A percentile compares a stretch with the other conserved stretches of the same genome.
These are phyloP conservation scores for Rutstroemia sp. DNA, from an alignment of 2,329 filamentous ascomycete genomes.

Conservation along the genomic window DNA sequence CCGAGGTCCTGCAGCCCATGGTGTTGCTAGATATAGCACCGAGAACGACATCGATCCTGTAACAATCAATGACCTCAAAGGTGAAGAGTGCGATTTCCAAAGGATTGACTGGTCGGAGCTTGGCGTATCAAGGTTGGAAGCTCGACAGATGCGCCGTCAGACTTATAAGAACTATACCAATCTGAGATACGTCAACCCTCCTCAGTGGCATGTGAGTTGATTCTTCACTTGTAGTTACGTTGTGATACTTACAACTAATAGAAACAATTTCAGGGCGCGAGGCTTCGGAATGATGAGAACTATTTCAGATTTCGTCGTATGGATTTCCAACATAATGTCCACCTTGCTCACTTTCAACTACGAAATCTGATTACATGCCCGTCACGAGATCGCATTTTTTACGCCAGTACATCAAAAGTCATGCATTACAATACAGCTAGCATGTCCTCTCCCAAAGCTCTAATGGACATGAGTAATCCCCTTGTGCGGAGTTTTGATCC, in stretches of 20 bases:
- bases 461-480: slow-evolving; percentile 26
- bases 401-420: slow-evolving; percentile 44
- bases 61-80: slow-evolving; percentile 42
- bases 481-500: slow-evolving; percentile 20
- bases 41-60: slow-evolving; percentile 21
- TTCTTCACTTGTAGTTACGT: background rate
- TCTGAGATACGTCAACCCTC: slow-evolving; percentile 34
- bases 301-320: slow-evolving; percentile 54
- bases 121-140: slow-evolving; percentile 42
- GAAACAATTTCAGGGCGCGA: slow-evolving; percentile 15
- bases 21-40: slow-evolving; percentile 16
- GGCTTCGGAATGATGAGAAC: slow-evolving; percentile 22
- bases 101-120: slow-evolving; percentile 50
- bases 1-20: slow-evolving; percentile 14
- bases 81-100: slow-evolving; percentile 51
- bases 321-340: slow-evolving; percentile 45
- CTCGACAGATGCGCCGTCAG: slow-evolving; percentile 38
- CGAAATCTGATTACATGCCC: slow-evolving; percentile 54
- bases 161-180: slow-evolving; percentile 55
- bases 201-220: slow-evolving; percentile 41
- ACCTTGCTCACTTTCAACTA: slow-evolving; percentile 58
- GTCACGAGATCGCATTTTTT: slow-evolving; percentile 49
- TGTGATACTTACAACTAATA: slow-evolving; percentile 8
- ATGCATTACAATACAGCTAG: slow-evolving; percentile 43
- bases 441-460: slow-evolving; percentile 5